These are phyloP conservation scores for Leishmania gerbilli DNA, from an alignment of 208 protist species.

Conservation along the genomic window DNA sequence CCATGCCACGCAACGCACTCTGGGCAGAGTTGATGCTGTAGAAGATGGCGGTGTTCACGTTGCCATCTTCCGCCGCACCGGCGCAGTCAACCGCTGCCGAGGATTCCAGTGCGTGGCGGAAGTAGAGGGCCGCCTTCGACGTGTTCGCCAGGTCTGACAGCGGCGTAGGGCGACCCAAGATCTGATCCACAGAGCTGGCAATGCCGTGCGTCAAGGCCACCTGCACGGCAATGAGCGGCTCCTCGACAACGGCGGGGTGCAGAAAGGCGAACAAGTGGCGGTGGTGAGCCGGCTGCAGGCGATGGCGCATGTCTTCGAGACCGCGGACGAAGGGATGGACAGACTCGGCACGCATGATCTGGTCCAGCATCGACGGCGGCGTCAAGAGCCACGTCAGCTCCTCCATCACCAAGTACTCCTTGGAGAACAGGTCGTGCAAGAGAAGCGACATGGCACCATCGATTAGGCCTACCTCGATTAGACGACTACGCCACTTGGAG, in stretches of 20 bases:
- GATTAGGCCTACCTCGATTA: slow-evolving; percentile 56
- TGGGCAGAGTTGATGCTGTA: slow-evolving; percentile 90
- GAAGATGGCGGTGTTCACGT: slow-evolving; percentile 85
- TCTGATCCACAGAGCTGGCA: slow-evolving; percentile 54
- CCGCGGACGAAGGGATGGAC: slow-evolving; percentile 75
- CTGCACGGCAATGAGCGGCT: slow-evolving; percentile 86
- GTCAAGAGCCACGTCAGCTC: slow-evolving; percentile 85
- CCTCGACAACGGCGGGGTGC: slow-evolving; percentile 78
- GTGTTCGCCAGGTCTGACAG: slow-evolving; percentile 36
- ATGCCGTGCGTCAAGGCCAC: slow-evolving; percentile 76
- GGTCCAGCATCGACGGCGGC: slow-evolving; percentile 69
- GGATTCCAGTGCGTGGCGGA: slow-evolving; percentile 13
- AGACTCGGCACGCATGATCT: slow-evolving; percentile 70
- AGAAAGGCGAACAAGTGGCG: slow-evolving; percentile 85
- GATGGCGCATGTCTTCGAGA: slow-evolving; percentile 67
- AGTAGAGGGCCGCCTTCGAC: slow-evolving; percentile 15
- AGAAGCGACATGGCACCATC: slow-evolving; percentile 57
- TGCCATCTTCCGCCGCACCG: slow-evolving; percentile 22
- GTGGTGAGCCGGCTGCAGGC: slow-evolving; percentile 65
- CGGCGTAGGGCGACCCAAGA: slow-evolving; percentile 57
- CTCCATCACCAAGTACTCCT: slow-evolving; percentile 84
- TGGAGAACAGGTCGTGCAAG: slow-evolving; percentile 80
- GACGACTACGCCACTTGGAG: slow-evolving; percentile 49
- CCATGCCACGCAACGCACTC: slow-evolving; percentile 73
- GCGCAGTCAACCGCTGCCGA: not conserved